Evolutionary conservation across 202 grass and related monocot genomes (phyloP).

Genomic region (Musa balbisiana): DNA sequence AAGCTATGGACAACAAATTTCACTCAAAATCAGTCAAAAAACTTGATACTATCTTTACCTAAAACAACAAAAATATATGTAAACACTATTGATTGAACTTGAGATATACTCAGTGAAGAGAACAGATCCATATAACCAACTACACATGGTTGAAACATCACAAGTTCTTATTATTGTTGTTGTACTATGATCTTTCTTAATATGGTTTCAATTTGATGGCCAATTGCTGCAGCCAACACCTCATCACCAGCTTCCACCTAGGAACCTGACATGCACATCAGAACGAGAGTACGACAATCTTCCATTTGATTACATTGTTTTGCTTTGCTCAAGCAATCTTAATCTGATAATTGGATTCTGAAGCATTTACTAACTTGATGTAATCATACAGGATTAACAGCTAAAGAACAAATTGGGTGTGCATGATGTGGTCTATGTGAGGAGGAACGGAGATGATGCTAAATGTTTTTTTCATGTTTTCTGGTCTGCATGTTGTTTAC

Average conservation of each 20-base stretch:
- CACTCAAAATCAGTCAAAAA: background rate
- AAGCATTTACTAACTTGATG: background rate
- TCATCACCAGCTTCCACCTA: slow-evolving; percentile 11
- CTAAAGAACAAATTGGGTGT: background rate
- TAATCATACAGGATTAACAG: background rate
- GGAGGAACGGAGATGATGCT: background rate
- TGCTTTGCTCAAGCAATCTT: background rate
- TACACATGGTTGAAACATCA: no score
- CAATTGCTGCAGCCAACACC: background rate
- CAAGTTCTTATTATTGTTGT: no score
- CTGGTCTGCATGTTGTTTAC: background rate
- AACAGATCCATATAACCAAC: no score
- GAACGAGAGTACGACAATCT: background rate
- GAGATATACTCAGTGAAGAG: no score
- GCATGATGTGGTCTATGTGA: background rate
- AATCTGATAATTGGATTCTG: background rate
- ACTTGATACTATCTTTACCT: no score
- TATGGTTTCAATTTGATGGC: background rate
- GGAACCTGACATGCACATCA: slow-evolving; percentile 8
- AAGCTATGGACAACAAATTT: no score
- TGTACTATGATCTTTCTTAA: background rate
- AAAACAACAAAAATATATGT: no score
- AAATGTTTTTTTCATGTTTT: background rate
- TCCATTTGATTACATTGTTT: background rate
- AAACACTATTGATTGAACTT: no score